phyloP scores from a whole-genome alignment of 192 early-diverging fungal genomes.

The Entomortierella parvispora region DNA sequence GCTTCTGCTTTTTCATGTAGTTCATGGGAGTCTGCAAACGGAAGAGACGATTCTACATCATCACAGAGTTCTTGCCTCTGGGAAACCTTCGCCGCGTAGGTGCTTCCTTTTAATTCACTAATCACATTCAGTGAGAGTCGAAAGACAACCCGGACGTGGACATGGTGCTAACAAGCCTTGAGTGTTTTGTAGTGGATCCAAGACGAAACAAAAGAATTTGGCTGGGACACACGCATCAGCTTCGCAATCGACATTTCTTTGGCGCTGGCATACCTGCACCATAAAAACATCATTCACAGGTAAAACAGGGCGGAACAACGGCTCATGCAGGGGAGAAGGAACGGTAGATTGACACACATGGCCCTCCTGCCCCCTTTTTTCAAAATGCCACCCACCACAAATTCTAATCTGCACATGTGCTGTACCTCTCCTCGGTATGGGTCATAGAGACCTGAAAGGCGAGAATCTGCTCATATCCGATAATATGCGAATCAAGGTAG shows the following conservation, averaged over 20 bases:
- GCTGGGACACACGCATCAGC: constrained; percentile 50
- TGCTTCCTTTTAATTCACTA: no score
- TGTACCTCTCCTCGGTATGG: no score
- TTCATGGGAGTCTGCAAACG: constrained; percentile 52
- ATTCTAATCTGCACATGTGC: not conserved
- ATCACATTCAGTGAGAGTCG: no score
- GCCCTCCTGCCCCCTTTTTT: no score
- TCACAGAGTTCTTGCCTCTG: constrained; percentile 46
- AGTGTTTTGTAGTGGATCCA: constrained; percentile 39
- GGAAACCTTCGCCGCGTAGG: constrained; percentile 36
- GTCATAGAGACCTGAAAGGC: constrained; percentile 45
- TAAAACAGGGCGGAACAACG: not conserved
- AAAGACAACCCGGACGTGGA: no score
- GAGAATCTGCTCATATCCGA: constrained; percentile 49
- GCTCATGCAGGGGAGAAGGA: not conserved
- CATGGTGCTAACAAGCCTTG: no score
- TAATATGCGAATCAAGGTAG: constrained; percentile 52
- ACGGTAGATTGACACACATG: no score
- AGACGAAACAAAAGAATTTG: constrained; percentile 50
- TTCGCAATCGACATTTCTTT: constrained; percentile 49
- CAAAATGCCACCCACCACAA: not conserved
- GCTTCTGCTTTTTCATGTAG: constrained; percentile 1
- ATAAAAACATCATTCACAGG: constrained; percentile 52
- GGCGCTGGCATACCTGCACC: constrained; percentile 47
- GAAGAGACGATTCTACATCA: constrained; percentile 45